Base-by-base conservation (phyloP, 2,329 filamentous ascomycete genomes). In the Beauveria rudraprayagi region DNA sequence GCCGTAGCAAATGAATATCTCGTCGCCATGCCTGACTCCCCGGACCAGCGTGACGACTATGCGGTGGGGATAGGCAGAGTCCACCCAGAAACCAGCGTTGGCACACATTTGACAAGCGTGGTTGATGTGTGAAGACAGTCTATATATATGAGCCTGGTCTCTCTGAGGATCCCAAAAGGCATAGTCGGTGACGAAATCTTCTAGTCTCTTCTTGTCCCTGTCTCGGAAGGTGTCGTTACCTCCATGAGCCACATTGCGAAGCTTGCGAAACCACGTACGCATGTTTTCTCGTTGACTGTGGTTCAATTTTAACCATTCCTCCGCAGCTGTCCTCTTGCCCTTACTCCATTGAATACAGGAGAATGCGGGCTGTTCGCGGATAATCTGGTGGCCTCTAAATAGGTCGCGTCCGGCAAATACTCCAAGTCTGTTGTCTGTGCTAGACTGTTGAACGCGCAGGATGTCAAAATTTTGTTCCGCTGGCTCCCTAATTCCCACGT, bases 1-100 rank as follows among this genome's bases (percentile, higher is more conserved):
- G 56, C 69, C 66, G 60, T 77, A 77, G 64, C 72, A 63, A 65
- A 77, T 72, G 37, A 72, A 72, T 37, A 78, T 63, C 64, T 77
- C 69, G 5, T 76, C 67, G 11, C 66, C 71, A 2, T 60, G 37
- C 3, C 41, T 52, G 34, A 78, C 43, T 3, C 50, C 6, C 10
- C 50, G 64, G 7, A 55, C 5, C 1, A 66, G 56, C 22, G 8
- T 63, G 19, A 72, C 61, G 0, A 26, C 58, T 16, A 73, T 71
- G 1, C 7, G 3, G 26, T 67, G 47, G 7, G 66, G 65, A 0
- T 7, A 0, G 3, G 10, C 26, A 10, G 59, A 37, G 8, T 67
- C 56, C 14, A 58, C 43, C 62, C 60, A 67, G 11, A 60, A 37
- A 16, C 65, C 34, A 5, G 68, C 69, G 40, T 73, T 70, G 52